These are phyloP conservation scores for Phytophthora rubi DNA, from an alignment of 352 stramenopile species.

Conservation along the genomic window DNA sequence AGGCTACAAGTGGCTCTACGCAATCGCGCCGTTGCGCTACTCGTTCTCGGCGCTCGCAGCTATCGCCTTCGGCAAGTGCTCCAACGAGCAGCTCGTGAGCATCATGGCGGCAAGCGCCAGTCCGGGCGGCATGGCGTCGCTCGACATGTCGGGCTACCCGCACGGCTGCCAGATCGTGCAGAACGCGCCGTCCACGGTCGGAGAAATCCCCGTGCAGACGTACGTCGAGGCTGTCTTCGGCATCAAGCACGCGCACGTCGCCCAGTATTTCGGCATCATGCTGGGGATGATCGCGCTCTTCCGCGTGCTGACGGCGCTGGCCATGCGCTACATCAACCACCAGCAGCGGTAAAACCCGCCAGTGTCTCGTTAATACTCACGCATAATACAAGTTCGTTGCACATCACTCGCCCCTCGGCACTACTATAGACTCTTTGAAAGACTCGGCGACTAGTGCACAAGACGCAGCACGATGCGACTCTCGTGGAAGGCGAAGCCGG, in stretches of 20 bases:
- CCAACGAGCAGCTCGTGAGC: slow-evolving; percentile 24
- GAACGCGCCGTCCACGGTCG: slow-evolving; percentile 34
- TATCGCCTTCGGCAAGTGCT: slow-evolving; percentile 47
- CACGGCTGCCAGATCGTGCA: slow-evolving; percentile 44
- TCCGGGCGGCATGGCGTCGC: not conserved
- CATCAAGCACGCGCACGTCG: slow-evolving; percentile 49
- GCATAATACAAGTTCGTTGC: slow-evolving; percentile 13
- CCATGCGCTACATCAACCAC: slow-evolving; percentile 60
- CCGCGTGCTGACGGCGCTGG: slow-evolving; percentile 41
- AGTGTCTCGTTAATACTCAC: not conserved
- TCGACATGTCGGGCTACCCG: slow-evolving; percentile 30
- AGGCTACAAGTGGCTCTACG: slow-evolving; percentile 56
- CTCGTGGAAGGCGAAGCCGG: slow-evolving; percentile 53
- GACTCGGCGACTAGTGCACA: slow-evolving; percentile 22
- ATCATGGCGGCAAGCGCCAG: slow-evolving; percentile 25
- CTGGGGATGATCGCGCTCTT: slow-evolving; percentile 47
- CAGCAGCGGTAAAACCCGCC: slow-evolving; percentile 31
- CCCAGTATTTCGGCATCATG: slow-evolving; percentile 39
- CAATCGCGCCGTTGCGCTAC: slow-evolving; percentile 43
- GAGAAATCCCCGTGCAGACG: slow-evolving; percentile 38
- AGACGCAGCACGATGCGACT: slow-evolving; percentile 47
- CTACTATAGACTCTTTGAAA: not conserved
- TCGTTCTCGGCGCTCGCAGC: slow-evolving; percentile 38
- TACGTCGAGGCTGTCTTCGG: slow-evolving; percentile 48
- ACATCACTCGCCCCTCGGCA: not conserved